A percentile compares a stretch with the other conserved stretches of the same genome.
These are phyloP conservation scores for Auriscalpium vulgare DNA, from an alignment of 768 basidiomycete species.

Conservation along the genomic window DNA sequence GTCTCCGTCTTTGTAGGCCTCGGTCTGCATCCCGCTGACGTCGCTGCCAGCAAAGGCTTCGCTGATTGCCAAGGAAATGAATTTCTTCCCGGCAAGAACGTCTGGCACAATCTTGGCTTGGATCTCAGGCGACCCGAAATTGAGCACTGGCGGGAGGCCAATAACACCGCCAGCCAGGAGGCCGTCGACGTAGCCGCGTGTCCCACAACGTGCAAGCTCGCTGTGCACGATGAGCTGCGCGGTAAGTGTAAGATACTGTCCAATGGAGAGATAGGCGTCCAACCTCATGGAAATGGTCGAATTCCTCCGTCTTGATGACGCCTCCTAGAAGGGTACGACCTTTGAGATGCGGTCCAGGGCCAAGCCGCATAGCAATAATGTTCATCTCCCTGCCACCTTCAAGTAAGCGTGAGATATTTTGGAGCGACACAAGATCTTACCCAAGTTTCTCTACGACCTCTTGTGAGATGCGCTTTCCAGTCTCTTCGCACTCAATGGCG, in stretches of 20 bases:
- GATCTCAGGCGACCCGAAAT: conserved; percentile 75
- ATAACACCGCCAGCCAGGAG: conserved; percentile 77
- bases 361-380: conserved; percentile 83
- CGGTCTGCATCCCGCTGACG: conserved; percentile 77
- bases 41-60: conserved; percentile 93
- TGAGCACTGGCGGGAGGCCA: conserved; percentile 83
- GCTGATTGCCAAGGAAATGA: conserved; percentile 82
- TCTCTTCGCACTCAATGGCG: conserved; percentile 73
- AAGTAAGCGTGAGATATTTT: too few relatives aligned
- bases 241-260: background rate
- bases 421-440: conserved; percentile 25
- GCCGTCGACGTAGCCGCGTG: conserved; percentile 84
- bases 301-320: conserved; percentile 70
- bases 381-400: conserved; percentile 49
- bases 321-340: conserved; percentile 74
- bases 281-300: conserved; percentile 95
- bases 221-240: conserved; percentile 66
- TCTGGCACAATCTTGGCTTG: conserved; percentile 65
- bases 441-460: conserved; percentile 79
- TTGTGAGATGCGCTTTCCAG: conserved; percentile 79
- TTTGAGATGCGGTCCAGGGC: conserved; percentile 82
- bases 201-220: conserved; percentile 77
- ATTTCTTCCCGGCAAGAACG: conserved; percentile 71
- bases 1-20: conserved; percentile 78
- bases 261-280: background rate